These are phyloP conservation scores for Botrytis fabae DNA, from an alignment of 2,329 filamentous ascomycete genomes.

Conservation along the genomic window DNA sequence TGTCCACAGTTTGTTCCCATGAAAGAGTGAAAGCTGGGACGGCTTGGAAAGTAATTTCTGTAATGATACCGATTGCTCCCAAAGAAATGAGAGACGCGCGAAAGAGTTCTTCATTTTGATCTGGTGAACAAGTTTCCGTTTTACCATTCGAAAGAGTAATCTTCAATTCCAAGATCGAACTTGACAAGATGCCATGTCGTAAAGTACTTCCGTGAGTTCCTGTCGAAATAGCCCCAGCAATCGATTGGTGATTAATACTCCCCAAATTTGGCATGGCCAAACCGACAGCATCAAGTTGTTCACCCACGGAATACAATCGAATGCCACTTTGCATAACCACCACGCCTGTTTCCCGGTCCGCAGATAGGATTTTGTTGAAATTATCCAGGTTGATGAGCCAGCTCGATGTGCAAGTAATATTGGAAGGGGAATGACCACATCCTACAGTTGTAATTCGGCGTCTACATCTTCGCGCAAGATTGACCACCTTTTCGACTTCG, in stretches of 20 bases:
- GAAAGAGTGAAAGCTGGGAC: slow-evolving; percentile 79
- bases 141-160: slow-evolving; percentile 82
- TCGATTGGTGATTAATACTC: slow-evolving; percentile 91
- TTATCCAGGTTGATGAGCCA: slow-evolving; percentile 95
- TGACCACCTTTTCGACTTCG: slow-evolving; percentile 83
- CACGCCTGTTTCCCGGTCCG: slow-evolving; percentile 64
- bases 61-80: slow-evolving; percentile 87
- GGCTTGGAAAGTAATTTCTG: slow-evolving; percentile 82
- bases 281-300: slow-evolving; percentile 70
- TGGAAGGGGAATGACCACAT: slow-evolving; percentile 87
- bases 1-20: slow-evolving; percentile 79
- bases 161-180: slow-evolving; percentile 71
- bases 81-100: slow-evolving; percentile 84
- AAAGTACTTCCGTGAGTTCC: slow-evolving; percentile 91
- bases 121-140: slow-evolving; percentile 67
- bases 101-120: slow-evolving; percentile 75
- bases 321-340: slow-evolving; percentile 88
- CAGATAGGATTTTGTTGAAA: slow-evolving; percentile 68
- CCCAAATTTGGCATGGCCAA: slow-evolving; percentile 89
- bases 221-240: slow-evolving; percentile 89
- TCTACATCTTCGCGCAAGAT: slow-evolving; percentile 76
- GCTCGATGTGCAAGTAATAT: slow-evolving; percentile 86
- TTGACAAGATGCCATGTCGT: slow-evolving; percentile 78
- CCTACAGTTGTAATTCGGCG: slow-evolving; percentile 84
- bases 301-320: slow-evolving; percentile 71